Conservation (phyloP, 148 eudicot species). For the Nyssa sinensis region DNA sequence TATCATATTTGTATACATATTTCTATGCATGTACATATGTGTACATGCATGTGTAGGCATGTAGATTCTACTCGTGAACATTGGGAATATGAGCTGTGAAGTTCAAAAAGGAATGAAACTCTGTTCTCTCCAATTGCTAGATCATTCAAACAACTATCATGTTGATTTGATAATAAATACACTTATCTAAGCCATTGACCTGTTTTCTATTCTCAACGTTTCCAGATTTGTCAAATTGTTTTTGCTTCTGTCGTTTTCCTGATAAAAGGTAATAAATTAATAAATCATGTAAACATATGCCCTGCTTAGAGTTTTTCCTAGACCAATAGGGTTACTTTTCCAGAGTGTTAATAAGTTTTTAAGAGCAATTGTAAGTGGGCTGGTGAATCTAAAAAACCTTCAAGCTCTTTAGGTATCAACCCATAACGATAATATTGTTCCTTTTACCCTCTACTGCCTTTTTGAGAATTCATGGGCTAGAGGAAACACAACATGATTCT, state of each 20-base stretch:
- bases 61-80: neutral
- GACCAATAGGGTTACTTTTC: neutral
- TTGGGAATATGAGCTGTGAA: slow-evolving; percentile 1
- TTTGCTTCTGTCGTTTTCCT: neutral
- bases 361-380: no score
- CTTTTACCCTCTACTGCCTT: neutral
- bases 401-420: neutral
- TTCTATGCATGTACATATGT: neutral
- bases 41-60: no score
- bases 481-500: neutral
- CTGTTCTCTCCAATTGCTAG: no score
- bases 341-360: neutral
- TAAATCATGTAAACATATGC: neutral
- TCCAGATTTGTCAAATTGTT: neutral
- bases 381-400: neutral
- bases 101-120: neutral
- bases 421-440: neutral
- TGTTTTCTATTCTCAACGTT: neutral
- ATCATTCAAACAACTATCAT: neutral
- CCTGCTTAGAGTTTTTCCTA: neutral
- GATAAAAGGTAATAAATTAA: neutral
- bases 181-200: neutral
- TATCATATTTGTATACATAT: neutral
- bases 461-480: neutral
- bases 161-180: neutral